Percentiles rank a stretch among this genome's conserved stretches.
These are phyloP conservation scores for Ceratocystis colombiana DNA, from an alignment of 2,329 filamentous ascomycete genomes.

Conservation along the genomic window DNA sequence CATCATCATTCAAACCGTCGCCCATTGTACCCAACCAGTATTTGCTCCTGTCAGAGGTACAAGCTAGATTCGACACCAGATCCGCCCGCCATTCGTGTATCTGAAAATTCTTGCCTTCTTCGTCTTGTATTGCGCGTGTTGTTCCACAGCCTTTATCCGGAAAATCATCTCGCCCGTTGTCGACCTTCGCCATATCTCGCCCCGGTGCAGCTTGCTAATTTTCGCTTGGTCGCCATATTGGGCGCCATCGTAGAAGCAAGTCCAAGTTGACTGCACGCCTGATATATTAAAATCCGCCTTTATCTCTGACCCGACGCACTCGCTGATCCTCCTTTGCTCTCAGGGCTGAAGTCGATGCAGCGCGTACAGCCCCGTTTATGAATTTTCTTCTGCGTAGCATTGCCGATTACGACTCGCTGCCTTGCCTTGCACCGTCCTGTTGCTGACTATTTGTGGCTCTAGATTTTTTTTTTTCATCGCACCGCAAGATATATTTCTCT, in stretches of 20 bases:
- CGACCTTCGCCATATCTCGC: not conserved
- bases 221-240: not conserved
- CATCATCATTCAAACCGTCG: not conserved
- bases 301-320: not conserved
- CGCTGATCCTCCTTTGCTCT: not conserved
- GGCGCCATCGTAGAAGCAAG: not conserved
- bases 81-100: constrained; percentile 4
- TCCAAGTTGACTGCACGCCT: not conserved
- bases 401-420: no score
- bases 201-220: not conserved
- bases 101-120: constrained; percentile 6
- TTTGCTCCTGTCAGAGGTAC: not conserved
- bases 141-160: not conserved
- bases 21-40: not conserved
- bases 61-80: constrained; percentile 8
- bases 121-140: constrained; percentile 2
- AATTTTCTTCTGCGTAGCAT: not conserved
- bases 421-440: not conserved
- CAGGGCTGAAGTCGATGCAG: not conserved
- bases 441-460: not conserved
- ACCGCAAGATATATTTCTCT: constrained; percentile 9
- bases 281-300: not conserved
- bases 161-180: not conserved
- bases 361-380: not conserved
- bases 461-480: not conserved